phyloP scores from a whole-genome alignment of 306 rosid species.

The Hylodesmum podocarpum region DNA sequence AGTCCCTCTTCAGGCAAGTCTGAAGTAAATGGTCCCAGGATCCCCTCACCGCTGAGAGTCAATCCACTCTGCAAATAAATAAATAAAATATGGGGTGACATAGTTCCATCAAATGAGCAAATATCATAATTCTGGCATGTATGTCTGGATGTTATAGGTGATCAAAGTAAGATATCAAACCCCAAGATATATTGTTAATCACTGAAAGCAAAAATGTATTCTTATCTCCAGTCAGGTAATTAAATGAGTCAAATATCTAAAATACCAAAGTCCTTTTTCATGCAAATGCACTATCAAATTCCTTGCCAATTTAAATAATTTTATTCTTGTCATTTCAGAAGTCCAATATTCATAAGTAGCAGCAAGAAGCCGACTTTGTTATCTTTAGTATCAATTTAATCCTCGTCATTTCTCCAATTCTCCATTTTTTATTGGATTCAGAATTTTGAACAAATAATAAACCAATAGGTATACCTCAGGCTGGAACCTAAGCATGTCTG shows the following conservation, averaged over 20 bases:
- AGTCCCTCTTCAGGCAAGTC: slow-evolving; percentile 66
- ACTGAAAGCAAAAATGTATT: not conserved
- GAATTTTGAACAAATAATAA: slow-evolving; percentile 22
- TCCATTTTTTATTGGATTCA: slow-evolving; percentile 8
- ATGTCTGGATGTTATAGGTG: not conserved
- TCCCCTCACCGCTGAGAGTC: slow-evolving; percentile 65
- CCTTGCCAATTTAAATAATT: not conserved
- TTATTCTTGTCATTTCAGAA: slow-evolving; percentile 6
- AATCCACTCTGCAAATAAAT: slow-evolving; percentile 60
- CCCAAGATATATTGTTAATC: not conserved
- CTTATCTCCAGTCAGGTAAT: not conserved
- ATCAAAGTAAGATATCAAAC: not conserved
- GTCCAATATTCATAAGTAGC: not conserved
- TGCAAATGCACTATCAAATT: not conserved
- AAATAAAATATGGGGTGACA: not conserved
- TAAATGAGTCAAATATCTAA: not conserved
- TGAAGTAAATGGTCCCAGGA: slow-evolving; percentile 55
- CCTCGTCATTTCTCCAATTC: not conserved
- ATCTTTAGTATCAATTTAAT: not conserved
- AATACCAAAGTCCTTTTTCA: not conserved
- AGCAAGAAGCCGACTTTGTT: slow-evolving; percentile 2
- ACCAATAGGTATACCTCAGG: slow-evolving; percentile 67
- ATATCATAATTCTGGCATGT: not conserved
- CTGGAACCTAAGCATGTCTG: slow-evolving; percentile 89
- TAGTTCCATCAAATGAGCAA: not conserved